Percentiles rank a stretch among this genome's conserved stretches.
Evolutionary conservation across 805 yeast genomes (phyloP).

Genomic region (Candida pini): DNA sequence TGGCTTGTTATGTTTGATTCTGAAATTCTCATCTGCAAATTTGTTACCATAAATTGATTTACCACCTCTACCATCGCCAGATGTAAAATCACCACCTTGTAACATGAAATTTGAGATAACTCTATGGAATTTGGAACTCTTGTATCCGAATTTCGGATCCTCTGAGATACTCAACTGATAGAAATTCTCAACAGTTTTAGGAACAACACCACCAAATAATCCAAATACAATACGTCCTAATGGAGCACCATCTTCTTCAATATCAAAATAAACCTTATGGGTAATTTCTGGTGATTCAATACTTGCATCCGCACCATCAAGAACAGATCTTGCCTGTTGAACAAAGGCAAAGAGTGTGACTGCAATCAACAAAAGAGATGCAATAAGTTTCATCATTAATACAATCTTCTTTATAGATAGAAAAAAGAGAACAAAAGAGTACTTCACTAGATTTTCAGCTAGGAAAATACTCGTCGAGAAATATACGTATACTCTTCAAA

Average conservation of each 20-base stretch:
- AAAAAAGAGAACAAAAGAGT: background rate
- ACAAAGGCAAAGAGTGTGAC: constrained; percentile 14
- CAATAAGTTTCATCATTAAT: constrained; percentile 20
- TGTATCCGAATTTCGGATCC: constrained; percentile 60
- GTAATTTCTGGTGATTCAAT: constrained; percentile 55
- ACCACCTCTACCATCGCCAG: constrained; percentile 68
- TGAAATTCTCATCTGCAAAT: constrained; percentile 66
- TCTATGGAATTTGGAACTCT: constrained; percentile 63
- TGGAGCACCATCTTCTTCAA: constrained; percentile 61
- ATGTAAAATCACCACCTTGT: constrained; percentile 77
- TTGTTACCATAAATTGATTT: constrained; percentile 65
- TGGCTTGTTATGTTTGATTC: constrained; percentile 61
- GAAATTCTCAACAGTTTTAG: constrained; percentile 87
- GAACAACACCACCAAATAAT: constrained; percentile 78
- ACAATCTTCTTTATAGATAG: too few relatives aligned
- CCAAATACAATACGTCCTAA: constrained; percentile 86
- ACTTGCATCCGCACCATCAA: constrained; percentile 9
- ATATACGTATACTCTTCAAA: too few relatives aligned
- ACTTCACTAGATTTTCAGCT: too few relatives aligned
- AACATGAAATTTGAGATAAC: constrained; percentile 69
- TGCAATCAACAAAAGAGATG: constrained; percentile 14
- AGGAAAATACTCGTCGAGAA: too few relatives aligned
- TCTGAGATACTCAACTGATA: constrained; percentile 73
- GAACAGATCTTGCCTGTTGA: constrained; percentile 13
- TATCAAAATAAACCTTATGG: constrained; percentile 78